Evolutionary conservation across 169 alveolate genomes (phyloP).

Genomic region (Plasmodium berghei): DNA sequence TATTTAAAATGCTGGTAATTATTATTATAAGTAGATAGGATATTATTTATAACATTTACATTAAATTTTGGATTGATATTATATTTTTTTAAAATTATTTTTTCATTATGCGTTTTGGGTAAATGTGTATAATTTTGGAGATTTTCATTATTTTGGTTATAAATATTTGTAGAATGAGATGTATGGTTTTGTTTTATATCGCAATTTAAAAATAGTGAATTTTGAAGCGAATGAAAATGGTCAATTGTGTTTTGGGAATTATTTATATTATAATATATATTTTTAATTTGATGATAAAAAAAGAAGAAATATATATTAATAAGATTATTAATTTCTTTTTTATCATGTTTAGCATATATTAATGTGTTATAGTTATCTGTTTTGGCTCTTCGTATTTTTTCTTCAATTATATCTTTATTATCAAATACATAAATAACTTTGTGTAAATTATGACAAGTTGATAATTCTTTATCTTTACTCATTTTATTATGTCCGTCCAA

Average conservation of each 20-base stretch:
- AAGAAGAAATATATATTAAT: conserved; percentile 54
- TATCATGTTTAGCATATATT: conserved; percentile 25
- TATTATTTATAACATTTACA: conserved; percentile 13
- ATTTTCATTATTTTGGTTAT: background rate
- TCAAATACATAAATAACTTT: conserved; percentile 62
- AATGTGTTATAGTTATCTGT: conserved; percentile 54
- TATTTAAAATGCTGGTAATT: conserved; percentile 48
- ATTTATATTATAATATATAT: background rate
- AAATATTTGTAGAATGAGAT: background rate
- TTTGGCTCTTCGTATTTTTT: conserved; percentile 56
- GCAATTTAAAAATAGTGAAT: conserved; percentile 15
- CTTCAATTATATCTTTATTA: conserved; percentile 47
- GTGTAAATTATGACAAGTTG: conserved; percentile 1
- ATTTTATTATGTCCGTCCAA: conserved; percentile 65
- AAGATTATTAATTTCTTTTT: conserved; percentile 68
- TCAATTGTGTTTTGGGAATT: background rate
- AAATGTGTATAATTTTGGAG: background rate
- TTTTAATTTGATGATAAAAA: conserved; percentile 29
- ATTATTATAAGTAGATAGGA: conserved; percentile 43
- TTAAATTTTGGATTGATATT: conserved; percentile 64
- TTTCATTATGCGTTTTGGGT: conserved; percentile 4
- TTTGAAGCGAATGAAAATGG: background rate
- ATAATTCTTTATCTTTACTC: conserved; percentile 34
- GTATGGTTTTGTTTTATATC: background rate
- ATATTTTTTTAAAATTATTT: conserved; percentile 10